phyloP scores from a whole-genome alignment of 179 eudicot species.

The Vitellaria paradoxa region DNA sequence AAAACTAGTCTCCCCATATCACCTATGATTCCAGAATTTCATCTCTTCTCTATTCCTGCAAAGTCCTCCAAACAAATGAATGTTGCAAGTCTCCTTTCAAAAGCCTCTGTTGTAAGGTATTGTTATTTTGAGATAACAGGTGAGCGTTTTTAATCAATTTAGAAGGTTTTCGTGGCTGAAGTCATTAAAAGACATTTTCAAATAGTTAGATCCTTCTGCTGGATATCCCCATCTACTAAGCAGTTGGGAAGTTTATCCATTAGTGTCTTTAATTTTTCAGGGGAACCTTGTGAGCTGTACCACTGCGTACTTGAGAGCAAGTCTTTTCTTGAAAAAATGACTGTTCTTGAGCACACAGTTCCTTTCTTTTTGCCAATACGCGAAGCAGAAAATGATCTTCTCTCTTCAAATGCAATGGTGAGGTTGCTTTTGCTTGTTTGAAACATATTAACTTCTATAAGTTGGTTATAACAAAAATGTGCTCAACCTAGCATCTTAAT shows the following conservation, averaged over 20 bases:
- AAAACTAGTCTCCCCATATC: too few species aligned
- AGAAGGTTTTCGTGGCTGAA: background rate
- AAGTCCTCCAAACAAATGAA: too few species aligned
- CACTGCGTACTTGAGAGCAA: conserved; percentile 98
- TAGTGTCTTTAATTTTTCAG: conserved; percentile 36
- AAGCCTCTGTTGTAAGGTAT: too few species aligned
- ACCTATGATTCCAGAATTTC: too few species aligned
- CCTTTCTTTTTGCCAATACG: conserved; percentile 96
- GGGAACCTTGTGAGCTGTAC: conserved; percentile 88
- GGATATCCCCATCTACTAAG: background rate
- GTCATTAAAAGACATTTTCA: background rate
- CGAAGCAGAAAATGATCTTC: conserved; percentile 89
- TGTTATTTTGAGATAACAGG: background rate
- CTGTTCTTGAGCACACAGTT: conserved; percentile 92
- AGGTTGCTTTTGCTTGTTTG: conserved; percentile 32
- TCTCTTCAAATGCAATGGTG: conserved; percentile 98
- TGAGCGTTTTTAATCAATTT: background rate
- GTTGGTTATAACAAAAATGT: conserved; percentile 3
- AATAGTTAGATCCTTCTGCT: background rate
- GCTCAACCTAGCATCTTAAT: conserved; percentile 17
- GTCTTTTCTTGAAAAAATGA: conserved; percentile 98
- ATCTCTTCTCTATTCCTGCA: too few species aligned
- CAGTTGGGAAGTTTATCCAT: conserved; percentile 5
- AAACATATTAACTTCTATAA: conserved; percentile 6
- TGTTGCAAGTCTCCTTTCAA: background rate